Percentiles rank a stretch among this genome's conserved stretches.
Conservation (phyloP, 306 rosid species). For the Glycyrrhiza uralensis region DNA sequence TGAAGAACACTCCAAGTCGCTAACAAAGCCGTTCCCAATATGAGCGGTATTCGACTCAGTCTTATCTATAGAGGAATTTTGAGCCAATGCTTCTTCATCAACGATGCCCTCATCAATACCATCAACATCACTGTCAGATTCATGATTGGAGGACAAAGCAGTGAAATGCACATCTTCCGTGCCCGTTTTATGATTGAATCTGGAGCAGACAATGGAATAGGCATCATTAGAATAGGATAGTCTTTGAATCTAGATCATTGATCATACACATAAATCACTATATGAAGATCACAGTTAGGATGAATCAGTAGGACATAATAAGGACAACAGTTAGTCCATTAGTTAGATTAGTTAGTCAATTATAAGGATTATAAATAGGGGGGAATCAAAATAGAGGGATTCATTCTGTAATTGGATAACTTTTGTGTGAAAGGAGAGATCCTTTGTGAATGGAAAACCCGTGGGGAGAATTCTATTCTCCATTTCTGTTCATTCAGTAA, state of each 20-base stretch:
- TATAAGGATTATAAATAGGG: too few species aligned
- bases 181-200: conserved; percentile 87
- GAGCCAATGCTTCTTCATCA: conserved; percentile 30
- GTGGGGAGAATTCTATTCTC: not conserved
- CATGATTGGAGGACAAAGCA: conserved; percentile 44
- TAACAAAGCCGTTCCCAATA: conserved; percentile 3
- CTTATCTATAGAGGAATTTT: conserved; percentile 28
- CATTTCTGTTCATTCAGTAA: not conserved
- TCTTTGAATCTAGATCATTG: not conserved
- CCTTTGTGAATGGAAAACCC: too few species aligned
- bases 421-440: not conserved
- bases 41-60: conserved; percentile 14
- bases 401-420: not conserved
- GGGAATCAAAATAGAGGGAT: not conserved
- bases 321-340: not conserved
- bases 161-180: conserved; percentile 92
- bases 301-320: not conserved
- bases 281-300: not conserved
- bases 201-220: conserved; percentile 29
- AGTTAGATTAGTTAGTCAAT: not conserved
- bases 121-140: conserved; percentile 34
- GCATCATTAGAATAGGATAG: conserved; percentile 21
- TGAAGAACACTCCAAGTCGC: conserved; percentile 32
- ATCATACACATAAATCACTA: not conserved
- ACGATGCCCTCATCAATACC: conserved; percentile 16